Evolutionary conservation across 2,329 filamentous ascomycete genomes (phyloP).

Genomic region (Bipolaris sorokiniana): DNA sequence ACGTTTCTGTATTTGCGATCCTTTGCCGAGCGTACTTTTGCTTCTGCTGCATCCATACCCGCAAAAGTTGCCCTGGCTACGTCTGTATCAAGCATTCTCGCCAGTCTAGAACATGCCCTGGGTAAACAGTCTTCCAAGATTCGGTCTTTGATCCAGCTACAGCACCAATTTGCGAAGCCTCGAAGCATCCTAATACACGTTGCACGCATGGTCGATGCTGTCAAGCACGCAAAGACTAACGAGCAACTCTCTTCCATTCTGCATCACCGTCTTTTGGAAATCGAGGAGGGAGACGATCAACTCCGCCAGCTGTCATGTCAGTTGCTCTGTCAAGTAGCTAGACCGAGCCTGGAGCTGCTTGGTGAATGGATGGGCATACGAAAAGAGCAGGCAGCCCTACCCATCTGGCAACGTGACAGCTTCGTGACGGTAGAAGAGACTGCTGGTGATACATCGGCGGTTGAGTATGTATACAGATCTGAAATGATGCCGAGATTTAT

Average conservation of each 20-base stretch:
- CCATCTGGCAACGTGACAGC: conserved; percentile 35
- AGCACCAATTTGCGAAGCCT: conserved; percentile 53
- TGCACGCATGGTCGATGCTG: conserved; percentile 54
- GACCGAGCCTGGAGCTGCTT: conserved; percentile 70
- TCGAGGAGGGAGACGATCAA: conserved; percentile 68
- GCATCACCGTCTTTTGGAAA: conserved; percentile 50
- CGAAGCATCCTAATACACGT: conserved; percentile 62
- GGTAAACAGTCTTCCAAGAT: conserved; percentile 35
- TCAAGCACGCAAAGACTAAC: conserved; percentile 53
- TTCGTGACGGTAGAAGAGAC: conserved; percentile 41
- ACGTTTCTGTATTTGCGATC: conserved; percentile 44
- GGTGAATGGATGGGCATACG: conserved; percentile 76
- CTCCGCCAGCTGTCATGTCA: conserved; percentile 70
- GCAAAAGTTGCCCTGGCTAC: conserved; percentile 52
- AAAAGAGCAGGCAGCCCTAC: conserved; percentile 47
- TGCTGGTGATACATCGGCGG: conserved; percentile 29
- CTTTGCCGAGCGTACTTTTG: conserved; percentile 48
- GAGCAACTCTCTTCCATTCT: conserved; percentile 49
- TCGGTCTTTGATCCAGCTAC: conserved; percentile 50
- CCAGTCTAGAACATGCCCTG: conserved; percentile 50
- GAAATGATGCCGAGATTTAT: conserved; percentile 75
- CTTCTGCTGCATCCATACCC: conserved; percentile 44
- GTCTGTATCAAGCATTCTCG: conserved; percentile 48
- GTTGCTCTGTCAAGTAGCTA: conserved; percentile 66
- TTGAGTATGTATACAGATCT: conserved; percentile 68